These are phyloP conservation scores for Leishmania tarentolae DNA, from an alignment of 208 protist species.

Conservation along the genomic window DNA sequence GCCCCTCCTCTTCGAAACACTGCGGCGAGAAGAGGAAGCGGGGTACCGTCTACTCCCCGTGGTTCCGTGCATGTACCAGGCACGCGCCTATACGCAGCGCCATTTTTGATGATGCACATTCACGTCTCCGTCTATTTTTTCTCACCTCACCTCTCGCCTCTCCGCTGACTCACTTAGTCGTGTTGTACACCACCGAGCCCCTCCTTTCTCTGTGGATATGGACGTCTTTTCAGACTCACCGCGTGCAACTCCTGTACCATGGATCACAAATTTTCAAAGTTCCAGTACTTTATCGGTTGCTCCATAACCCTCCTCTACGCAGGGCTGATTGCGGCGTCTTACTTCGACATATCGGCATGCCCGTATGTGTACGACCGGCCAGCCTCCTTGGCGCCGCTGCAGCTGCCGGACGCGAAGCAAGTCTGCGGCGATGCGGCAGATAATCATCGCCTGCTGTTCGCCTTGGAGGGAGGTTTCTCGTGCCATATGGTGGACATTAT, in stretches of 20 bases:
- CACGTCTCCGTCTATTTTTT: not conserved
- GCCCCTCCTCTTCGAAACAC: not conserved
- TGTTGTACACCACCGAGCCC: not conserved
- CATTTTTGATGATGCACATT: not conserved
- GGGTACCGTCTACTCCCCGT: not conserved
- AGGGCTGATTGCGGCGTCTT: constrained; percentile 49
- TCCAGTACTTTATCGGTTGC: constrained; percentile 62
- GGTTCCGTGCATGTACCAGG: not conserved
- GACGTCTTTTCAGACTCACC: not conserved
- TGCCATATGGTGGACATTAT: constrained; percentile 71
- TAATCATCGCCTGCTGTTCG: constrained; percentile 30
- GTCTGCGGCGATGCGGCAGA: constrained; percentile 10
- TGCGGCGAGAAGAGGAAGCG: not conserved
- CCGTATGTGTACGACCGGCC: constrained; percentile 50
- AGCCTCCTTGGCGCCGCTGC: constrained; percentile 18
- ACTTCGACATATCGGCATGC: constrained; percentile 69
- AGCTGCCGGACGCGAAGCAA: constrained; percentile 8
- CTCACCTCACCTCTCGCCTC: not conserved
- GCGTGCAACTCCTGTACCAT: constrained; percentile 15
- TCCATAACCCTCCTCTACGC: constrained; percentile 52
- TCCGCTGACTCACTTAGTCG: not conserved
- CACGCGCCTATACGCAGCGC: not conserved
- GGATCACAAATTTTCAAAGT: constrained; percentile 63
- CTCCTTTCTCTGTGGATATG: not conserved
- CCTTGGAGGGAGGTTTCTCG: constrained; percentile 34